Conservation (phyloP, 2,329 filamentous ascomycete species). For the Botryotinia calthae region DNA sequence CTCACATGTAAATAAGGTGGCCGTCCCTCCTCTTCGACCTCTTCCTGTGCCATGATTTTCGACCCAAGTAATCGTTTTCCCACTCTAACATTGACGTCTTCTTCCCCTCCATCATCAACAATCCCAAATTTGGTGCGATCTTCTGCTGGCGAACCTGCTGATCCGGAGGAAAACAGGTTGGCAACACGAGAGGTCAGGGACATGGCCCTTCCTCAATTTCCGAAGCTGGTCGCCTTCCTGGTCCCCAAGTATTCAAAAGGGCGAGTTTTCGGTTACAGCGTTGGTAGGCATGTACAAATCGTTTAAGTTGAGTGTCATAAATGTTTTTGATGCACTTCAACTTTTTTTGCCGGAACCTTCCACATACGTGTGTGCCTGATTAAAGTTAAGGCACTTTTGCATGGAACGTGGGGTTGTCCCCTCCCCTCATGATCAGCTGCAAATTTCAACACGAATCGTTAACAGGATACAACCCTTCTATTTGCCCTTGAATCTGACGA, state of each 20-base stretch:
- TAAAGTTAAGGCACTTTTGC: constrained; percentile 1
- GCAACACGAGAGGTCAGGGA: constrained; percentile 55
- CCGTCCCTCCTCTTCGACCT: constrained; percentile 51
- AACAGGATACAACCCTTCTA: background rate
- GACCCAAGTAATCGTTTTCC: constrained; percentile 29
- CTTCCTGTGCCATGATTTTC: constrained; percentile 37
- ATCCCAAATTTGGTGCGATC: constrained; percentile 36
- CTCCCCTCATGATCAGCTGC: no score
- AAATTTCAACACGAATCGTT: background rate
- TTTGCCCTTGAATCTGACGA: background rate
- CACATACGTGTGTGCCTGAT: constrained; percentile 13
- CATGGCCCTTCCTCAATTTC: constrained; percentile 47
- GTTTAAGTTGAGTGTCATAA: background rate
- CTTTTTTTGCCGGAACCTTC: constrained; percentile 22
- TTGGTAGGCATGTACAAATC: constrained; percentile 4
- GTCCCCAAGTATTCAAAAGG: background rate
- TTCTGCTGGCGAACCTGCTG: constrained; percentile 29
- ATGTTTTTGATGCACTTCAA: constrained; percentile 14
- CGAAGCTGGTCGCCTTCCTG: constrained; percentile 15
- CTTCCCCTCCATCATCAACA: constrained; percentile 41
- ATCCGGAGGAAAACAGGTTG: constrained; percentile 48
- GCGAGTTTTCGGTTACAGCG: background rate
- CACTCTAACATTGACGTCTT: constrained; percentile 36
- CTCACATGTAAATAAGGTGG: constrained; percentile 63
- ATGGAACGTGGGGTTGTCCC: background rate